A percentile compares a stretch with the other conserved stretches of the same genome.
phyloP scores from a whole-genome alignment of 2,329 filamentous ascomycete genomes.

The Ceratocystis variospora region DNA sequence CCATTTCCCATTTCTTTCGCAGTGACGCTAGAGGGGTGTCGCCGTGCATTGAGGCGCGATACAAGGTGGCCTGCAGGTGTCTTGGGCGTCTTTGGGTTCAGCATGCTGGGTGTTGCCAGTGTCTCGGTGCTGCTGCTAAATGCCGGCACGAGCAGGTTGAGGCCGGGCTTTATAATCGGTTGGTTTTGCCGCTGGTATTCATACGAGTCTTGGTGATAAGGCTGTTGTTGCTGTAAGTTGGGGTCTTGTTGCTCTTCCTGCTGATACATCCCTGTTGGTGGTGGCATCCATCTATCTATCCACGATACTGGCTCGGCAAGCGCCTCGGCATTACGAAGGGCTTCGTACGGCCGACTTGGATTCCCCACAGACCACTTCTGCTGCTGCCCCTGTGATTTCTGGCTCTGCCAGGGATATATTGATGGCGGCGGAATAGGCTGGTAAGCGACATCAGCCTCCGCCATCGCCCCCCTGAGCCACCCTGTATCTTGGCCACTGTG shows the following conservation, averaged over 20 bases:
- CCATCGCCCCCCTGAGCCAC: slow-evolving; percentile 5
- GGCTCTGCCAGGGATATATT: slow-evolving; percentile 13
- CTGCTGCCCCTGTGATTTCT: background rate
- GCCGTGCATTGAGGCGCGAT: background rate
- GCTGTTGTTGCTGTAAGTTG: background rate
- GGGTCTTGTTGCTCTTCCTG: background rate
- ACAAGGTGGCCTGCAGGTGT: slow-evolving; percentile 14
- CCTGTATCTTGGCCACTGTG: background rate
- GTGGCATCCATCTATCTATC: slow-evolving; percentile 18
- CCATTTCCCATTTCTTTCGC: background rate
- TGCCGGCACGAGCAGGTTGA: slow-evolving; percentile 17
- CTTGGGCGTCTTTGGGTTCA: slow-evolving; percentile 18
- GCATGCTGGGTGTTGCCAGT: slow-evolving; percentile 14
- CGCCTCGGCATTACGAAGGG: slow-evolving; percentile 14
- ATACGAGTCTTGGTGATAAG: background rate
- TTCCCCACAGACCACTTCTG: background rate
- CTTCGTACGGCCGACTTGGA: slow-evolving; percentile 10
- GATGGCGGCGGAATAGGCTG: slow-evolving; percentile 17
- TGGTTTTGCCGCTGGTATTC: background rate
- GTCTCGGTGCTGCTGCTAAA: slow-evolving; percentile 18
- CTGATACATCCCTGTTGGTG: background rate
- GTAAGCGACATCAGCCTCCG: slow-evolving; percentile 11
- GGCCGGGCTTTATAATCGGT: background rate
- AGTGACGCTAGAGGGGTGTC: background rate
- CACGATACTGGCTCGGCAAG: slow-evolving; percentile 15